These are phyloP conservation scores for Posidonia oceanica DNA, from an alignment of 116 monocot species.

Conservation along the genomic window DNA sequence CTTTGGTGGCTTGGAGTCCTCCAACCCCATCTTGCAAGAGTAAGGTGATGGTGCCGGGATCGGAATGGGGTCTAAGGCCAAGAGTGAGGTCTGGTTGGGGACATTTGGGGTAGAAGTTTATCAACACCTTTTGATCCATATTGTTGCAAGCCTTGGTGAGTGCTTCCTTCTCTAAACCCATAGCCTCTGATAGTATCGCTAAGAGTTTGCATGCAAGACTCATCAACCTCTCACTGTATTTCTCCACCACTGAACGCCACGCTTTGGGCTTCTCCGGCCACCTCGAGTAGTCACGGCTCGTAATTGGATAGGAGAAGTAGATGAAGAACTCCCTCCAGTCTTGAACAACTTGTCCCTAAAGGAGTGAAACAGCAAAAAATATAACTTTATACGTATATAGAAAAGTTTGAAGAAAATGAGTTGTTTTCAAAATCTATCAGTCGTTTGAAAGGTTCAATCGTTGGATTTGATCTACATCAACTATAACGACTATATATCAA, in stretches of 20 bases:
- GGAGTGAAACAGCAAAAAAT: neutral
- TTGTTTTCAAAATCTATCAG: too few species aligned
- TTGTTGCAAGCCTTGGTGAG: slow-evolving; percentile 41
- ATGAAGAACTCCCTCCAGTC: slow-evolving; percentile 61
- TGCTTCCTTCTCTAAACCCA: slow-evolving; percentile 40
- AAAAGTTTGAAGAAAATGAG: too few species aligned
- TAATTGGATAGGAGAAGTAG: slow-evolving; percentile 42
- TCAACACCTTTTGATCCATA: slow-evolving; percentile 58
- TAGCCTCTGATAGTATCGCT: slow-evolving; percentile 45
- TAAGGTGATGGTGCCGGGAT: slow-evolving; percentile 65
- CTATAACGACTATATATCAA: too few species aligned
- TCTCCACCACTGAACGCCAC: slow-evolving; percentile 26
- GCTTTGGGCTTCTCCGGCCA: slow-evolving; percentile 61
- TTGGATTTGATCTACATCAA: too few species aligned
- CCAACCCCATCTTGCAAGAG: slow-evolving; percentile 56
- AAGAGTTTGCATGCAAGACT: slow-evolving; percentile 39
- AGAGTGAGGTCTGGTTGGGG: slow-evolving; percentile 71
- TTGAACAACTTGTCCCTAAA: slow-evolving; percentile 45
- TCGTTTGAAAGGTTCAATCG: too few species aligned
- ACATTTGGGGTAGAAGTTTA: slow-evolving; percentile 65
- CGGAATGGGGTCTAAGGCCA: slow-evolving; percentile 57
- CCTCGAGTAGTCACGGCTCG: slow-evolving; percentile 36
- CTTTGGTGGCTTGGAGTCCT: slow-evolving; percentile 56
- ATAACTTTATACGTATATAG: neutral
- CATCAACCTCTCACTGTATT: slow-evolving; percentile 47